Conservation (phyloP, 768 basidiomycete genomes). For the Infundibulicybe gibba region DNA sequence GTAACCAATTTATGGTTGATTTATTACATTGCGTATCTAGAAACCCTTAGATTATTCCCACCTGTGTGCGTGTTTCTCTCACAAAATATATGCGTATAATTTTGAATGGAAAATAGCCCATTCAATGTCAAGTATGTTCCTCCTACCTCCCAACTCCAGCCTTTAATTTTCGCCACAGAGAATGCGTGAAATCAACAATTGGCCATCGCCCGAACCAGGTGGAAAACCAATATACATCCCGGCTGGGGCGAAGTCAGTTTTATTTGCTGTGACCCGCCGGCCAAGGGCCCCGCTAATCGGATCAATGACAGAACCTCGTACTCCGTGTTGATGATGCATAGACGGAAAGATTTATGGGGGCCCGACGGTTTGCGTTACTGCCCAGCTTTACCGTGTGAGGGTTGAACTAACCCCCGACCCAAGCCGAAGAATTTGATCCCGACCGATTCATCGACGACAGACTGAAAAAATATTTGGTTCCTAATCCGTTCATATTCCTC, state of each 20-base stretch:
- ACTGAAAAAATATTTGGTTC: conserved; percentile 47
- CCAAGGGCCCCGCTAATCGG: not conserved
- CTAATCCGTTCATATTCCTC: conserved; percentile 56
- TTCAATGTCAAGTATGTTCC: conserved; percentile 27
- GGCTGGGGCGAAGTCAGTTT: conserved; percentile 25
- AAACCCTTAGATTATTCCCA: conserved; percentile 53
- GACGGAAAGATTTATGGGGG: conserved; percentile 62
- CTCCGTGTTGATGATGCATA: conserved; percentile 56
- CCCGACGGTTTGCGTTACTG: conserved; percentile 46
- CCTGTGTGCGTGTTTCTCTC: conserved; percentile 32
- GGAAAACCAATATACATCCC: conserved; percentile 37
- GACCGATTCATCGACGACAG: conserved; percentile 66
- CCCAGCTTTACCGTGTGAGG: not conserved
- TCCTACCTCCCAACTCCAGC: not conserved
- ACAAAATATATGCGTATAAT: not conserved
- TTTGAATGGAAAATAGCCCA: conserved; percentile 17
- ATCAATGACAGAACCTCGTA: conserved; percentile 19
- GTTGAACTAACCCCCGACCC: not conserved
- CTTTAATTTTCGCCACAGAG: conserved; percentile 8
- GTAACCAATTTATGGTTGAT: conserved; percentile 20
- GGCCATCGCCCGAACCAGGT: conserved; percentile 21
- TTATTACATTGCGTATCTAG: conserved; percentile 16
- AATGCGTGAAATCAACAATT: conserved; percentile 18
- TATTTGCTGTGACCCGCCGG: not conserved
- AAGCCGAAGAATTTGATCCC: conserved; percentile 62